Conservation (phyloP, 805 yeast genomes). For the Candida rishiriensis region DNA sequence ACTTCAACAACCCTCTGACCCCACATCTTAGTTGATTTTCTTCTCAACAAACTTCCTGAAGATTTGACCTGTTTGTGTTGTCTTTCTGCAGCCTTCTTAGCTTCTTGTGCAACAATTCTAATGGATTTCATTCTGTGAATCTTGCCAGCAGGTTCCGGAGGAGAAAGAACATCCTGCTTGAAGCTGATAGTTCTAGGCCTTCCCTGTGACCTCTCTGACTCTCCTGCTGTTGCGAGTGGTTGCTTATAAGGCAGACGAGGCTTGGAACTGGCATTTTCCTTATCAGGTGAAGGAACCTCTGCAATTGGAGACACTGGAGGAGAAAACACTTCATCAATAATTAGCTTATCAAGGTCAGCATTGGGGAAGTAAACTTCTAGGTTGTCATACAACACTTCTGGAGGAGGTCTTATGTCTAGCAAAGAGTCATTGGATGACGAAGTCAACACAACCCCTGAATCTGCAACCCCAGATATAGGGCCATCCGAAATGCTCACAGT, state of each 20-base stretch:
- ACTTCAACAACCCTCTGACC: constrained; percentile 91
- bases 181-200: too few relatives aligned
- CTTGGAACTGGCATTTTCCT: background rate
- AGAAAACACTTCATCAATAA: constrained; percentile 62
- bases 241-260: constrained; percentile 10
- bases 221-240: constrained; percentile 18
- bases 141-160: constrained; percentile 36
- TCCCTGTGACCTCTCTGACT: too few relatives aligned
- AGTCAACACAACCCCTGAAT: constrained; percentile 2
- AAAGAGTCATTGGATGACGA: constrained; percentile 21
- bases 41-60: constrained; percentile 42
- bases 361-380: constrained; percentile 89
- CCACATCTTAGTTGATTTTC: constrained; percentile 95
- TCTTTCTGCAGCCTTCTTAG: constrained; percentile 56
- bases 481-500: background rate
- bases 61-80: constrained; percentile 9
- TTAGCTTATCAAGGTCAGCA: constrained; percentile 88
- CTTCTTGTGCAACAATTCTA: constrained; percentile 90
- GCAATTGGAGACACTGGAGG: constrained; percentile 53
- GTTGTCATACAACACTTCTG: constrained; percentile 89
- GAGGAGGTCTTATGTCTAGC: constrained; percentile 84
- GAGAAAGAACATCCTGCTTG: constrained; percentile 35
- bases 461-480: background rate
- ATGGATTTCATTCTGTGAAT: constrained; percentile 81
- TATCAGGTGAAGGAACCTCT: constrained; percentile 7